These are phyloP conservation scores for Nevesoporus exiguus DNA, from an alignment of 768 basidiomycete genomes.

Conservation along the genomic window DNA sequence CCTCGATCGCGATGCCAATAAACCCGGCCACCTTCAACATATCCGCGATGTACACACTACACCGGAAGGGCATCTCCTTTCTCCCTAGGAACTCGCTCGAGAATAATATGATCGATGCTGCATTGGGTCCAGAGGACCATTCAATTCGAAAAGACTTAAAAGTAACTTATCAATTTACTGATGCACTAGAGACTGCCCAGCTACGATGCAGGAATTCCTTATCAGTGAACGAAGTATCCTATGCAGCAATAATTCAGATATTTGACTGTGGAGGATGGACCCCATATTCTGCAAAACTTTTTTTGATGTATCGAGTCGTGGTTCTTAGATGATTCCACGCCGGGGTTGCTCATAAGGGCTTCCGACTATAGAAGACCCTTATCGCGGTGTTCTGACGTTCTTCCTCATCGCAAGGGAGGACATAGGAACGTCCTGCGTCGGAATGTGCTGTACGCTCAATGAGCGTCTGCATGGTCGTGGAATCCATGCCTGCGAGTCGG, in stretches of 20 bases:
- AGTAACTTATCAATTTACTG: conserved; percentile 27
- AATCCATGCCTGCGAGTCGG: conserved; percentile 3
- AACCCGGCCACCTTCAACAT: conserved; percentile 22
- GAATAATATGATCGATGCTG: conserved; percentile 6
- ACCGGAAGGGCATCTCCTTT: conserved; percentile 10
- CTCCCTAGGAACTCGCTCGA: conserved; percentile 9
- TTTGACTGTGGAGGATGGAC: too few species aligned
- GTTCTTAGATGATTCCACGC: too few species aligned
- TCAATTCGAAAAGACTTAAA: too few species aligned
- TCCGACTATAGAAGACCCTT: too few species aligned
- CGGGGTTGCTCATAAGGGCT: too few species aligned
- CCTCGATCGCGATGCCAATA: conserved; percentile 16
- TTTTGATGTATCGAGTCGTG: too few species aligned
- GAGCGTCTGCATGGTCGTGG: neutral
- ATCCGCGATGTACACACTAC: conserved; percentile 12
- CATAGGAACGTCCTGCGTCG: conserved; percentile 17
- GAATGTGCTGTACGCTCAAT: conserved; percentile 20
- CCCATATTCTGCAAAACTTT: too few species aligned
- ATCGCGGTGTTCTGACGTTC: conserved; percentile 20
- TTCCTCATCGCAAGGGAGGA: conserved; percentile 26
- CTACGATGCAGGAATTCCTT: too few species aligned
- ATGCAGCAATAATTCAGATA: too few species aligned
- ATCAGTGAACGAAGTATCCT: too few species aligned
- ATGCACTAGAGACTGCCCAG: too few species aligned
- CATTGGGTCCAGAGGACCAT: conserved; percentile 13